Base-by-base conservation (phyloP, 2,329 filamentous ascomycete species). In the Pyrenochaeta sp. region DNA sequence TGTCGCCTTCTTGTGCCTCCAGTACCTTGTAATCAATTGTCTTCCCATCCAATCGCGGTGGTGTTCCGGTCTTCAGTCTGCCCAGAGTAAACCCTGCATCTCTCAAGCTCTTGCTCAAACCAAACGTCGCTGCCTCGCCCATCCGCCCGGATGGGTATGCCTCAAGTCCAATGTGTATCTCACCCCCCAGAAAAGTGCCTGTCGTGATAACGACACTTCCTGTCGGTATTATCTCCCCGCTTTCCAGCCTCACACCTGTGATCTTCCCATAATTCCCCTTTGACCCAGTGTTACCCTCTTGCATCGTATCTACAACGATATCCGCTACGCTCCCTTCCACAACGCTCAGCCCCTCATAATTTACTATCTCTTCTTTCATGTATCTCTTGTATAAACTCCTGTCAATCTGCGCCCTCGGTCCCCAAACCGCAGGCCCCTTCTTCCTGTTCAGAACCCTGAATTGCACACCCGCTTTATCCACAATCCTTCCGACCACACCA, bases 351-450 rank as follows among this genome's bases (percentile, higher is more conserved):
- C 93, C 92, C 32, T 87, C 87, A 61, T 96, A 97, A 3, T 81
- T 78, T 58, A 86, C 78, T 63, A 99, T 85, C 78, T 97, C 93
- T 67, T 92, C 90, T 55, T 85, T 86, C 95, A 99, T 98, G 72
- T 97, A 85, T 69, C 86, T 88, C 78, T 93, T 90, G 78, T 98
- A 99, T 33, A 99, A 79, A 55, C 85, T 85, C 56, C 95, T 87
- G 76, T 99, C 95, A 74, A 99, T 98, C 81, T 99, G 95, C 42
- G 95, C 95, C 48, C 95, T 85, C 0, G 95, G 95, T 10, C 95
- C 95, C 95, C 95, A 99, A 21, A 99, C 95, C 2, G 95, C 95
- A 4, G 94, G 92, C 0, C 95, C 95, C 72, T 98, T 98, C 61
- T 86, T 90, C 45, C 87, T 83, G 75, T 99, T 99, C 69, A 99